Evolutionary conservation across 306 rosid species (phyloP).

Genomic region (Prunus persica): DNA sequence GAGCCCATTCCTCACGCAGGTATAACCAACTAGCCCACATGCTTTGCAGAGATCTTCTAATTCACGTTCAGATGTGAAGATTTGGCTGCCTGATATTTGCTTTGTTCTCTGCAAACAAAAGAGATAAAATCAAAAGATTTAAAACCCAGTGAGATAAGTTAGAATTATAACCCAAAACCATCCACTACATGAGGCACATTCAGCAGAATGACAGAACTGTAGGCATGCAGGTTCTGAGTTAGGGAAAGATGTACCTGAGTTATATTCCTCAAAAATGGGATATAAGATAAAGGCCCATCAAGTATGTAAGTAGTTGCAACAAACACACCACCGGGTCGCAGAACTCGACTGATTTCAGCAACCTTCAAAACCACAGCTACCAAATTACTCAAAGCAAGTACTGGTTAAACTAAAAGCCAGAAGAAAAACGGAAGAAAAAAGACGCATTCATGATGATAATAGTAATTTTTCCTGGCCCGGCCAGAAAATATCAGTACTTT

Average conservation of each 20-base stretch:
- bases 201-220: not conserved
- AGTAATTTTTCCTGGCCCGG: too few species aligned
- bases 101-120: constrained; percentile 31
- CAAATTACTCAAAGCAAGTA: constrained; percentile 2
- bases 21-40: constrained; percentile 65
- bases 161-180: not conserved
- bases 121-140: not conserved
- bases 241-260: constrained; percentile 49
- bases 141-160: not conserved
- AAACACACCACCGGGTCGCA: constrained; percentile 93
- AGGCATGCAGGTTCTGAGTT: constrained; percentile 1
- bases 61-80: constrained; percentile 62
- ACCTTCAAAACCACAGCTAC: constrained; percentile 45
- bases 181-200: not conserved
- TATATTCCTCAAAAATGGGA: constrained; percentile 55
- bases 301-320: constrained; percentile 75
- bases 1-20: constrained; percentile 54
- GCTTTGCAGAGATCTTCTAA: constrained; percentile 77
- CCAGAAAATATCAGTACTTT: too few species aligned
- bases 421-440: too few species aligned
- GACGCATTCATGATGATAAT: too few species aligned
- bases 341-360: constrained; percentile 83
- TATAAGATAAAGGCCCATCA: constrained; percentile 58
- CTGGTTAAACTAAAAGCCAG: not conserved
- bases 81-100: constrained; percentile 53